Conservation (phyloP, 129 eudicot genomes). For the Helianthus annuus region HanXRQr2.0-SUNRISE NC_035441.2:155453539-155454038, state of each 20-base stretch:
- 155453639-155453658: not conserved
- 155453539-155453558: too few relatives aligned
- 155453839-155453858: not conserved
- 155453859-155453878: conserved; percentile 1
- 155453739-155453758: too few relatives aligned
- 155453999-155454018: conserved; percentile 21
- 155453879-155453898: conserved; percentile 1
- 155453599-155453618: not conserved
- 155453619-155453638: not conserved
- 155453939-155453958: conserved; percentile 4
- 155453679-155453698: not conserved
- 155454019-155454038: conserved; percentile 36
- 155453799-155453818: not conserved
- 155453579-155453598: not conserved
- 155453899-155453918: conserved; percentile 76
- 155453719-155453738: not conserved
- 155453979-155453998: conserved; percentile 23
- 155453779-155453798: too few relatives aligned
- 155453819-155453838: not conserved
- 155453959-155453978: not conserved
- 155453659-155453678: not conserved
- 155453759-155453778: too few relatives aligned
- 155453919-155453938: conserved; percentile 45
- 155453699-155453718: not conserved
- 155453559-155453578: too few relatives aligned